Percentiles rank a stretch among this genome's conserved stretches.
Evolutionary conservation across 495 filamentous ascomycete species (phyloP).

Genomic region (Niebla homalea): DNA sequence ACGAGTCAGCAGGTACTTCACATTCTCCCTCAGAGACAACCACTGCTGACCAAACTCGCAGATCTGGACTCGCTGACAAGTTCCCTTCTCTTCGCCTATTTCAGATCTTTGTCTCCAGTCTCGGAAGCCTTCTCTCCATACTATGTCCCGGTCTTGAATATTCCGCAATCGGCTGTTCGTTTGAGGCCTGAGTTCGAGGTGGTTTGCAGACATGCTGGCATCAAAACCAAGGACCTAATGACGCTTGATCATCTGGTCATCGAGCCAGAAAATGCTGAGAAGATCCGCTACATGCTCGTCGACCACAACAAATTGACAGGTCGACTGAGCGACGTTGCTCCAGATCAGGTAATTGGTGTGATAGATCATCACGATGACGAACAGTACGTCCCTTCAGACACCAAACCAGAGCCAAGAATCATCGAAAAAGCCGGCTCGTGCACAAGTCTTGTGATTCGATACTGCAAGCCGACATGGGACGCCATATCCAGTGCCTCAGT

Average conservation of each 20-base stretch:
- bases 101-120: conserved; percentile 42
- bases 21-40: too few species aligned
- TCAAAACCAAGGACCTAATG: conserved; percentile 26
- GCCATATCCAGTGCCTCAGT: conserved; percentile 18
- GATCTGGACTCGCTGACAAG: conserved; percentile 90
- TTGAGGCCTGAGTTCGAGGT: conserved; percentile 67
- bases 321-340: conserved; percentile 27
- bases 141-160: conserved; percentile 73
- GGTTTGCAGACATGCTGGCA: conserved; percentile 25
- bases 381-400: conserved; percentile 36
- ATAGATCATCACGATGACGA: conserved; percentile 94
- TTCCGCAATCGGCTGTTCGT: conserved; percentile 52
- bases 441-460: conserved; percentile 57
- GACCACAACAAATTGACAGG: conserved; percentile 79
- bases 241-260: conserved; percentile 31
- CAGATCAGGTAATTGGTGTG: conserved; percentile 47
- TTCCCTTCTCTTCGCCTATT: conserved; percentile 73
- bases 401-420: conserved; percentile 39
- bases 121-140: conserved; percentile 32
- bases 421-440: conserved; percentile 66
- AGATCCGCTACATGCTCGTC: conserved; percentile 52
- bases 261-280: conserved; percentile 19
- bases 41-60: conserved; percentile 17
- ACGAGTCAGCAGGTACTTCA: conserved; percentile 16
- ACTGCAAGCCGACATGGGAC: conserved; percentile 47